A percentile compares a stretch with the other conserved stretches of the same genome.
These are phyloP conservation scores for Wallemia mellicola DNA, from an alignment of 1,284 basidiomycete species.

Conservation along the genomic window DNA sequence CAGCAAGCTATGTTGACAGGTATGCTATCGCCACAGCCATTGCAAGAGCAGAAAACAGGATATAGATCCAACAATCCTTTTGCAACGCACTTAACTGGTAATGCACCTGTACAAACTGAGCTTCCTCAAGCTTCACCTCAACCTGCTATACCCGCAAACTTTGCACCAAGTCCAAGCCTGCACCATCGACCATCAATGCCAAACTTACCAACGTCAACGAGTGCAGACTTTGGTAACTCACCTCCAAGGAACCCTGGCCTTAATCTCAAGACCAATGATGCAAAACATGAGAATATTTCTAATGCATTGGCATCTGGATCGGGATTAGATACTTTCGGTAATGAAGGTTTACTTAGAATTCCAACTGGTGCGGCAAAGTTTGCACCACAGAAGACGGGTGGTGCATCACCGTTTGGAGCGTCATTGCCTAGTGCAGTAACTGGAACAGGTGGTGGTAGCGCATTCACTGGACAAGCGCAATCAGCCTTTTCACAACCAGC, in stretches of 20 bases:
- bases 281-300: neutral
- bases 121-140: constrained; percentile 3
- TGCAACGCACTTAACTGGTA: constrained; percentile 17
- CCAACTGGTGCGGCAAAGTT: constrained; percentile 3
- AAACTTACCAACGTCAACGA: constrained; percentile 4
- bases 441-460: neutral
- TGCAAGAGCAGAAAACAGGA: constrained; percentile 25
- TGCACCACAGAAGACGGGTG: neutral
- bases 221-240: neutral
- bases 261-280: neutral
- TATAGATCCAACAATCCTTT: constrained; percentile 87
- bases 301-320: constrained; percentile 11
- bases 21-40: constrained; percentile 22
- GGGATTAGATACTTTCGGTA: constrained; percentile 55
- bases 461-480: neutral
- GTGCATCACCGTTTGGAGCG: neutral
- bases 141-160: constrained; percentile 3
- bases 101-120: constrained; percentile 4
- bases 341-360: constrained; percentile 36
- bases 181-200: constrained; percentile 6
- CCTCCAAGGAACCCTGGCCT: neutral
- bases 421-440: neutral
- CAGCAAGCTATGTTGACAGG: constrained; percentile 22
- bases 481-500: neutral
- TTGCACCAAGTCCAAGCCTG: constrained; percentile 3